A percentile compares a stretch with the other conserved stretches of the same genome.
Evolutionary conservation across 2,329 filamentous ascomycete species (phyloP).

Genomic region (Beauveria australis): DNA sequence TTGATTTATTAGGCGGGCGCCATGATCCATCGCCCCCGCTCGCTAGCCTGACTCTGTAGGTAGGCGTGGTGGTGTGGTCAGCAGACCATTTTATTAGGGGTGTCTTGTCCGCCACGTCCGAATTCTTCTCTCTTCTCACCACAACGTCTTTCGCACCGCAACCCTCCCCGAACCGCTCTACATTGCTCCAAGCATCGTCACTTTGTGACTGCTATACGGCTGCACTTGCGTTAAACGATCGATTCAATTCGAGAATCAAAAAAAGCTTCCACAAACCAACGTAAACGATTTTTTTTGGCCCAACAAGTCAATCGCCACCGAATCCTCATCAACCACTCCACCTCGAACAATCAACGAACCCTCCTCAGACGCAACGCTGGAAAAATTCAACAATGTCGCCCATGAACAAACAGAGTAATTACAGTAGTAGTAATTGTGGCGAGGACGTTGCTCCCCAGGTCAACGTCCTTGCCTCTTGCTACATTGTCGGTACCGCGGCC

Average conservation of each 20-base stretch:
- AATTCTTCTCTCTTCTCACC: neutral
- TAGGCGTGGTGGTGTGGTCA: neutral
- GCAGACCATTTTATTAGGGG: constrained; percentile 7
- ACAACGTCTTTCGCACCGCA: neutral
- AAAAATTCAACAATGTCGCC: constrained; percentile 44
- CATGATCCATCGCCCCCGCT: neutral
- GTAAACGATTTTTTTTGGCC: neutral
- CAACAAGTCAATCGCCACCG: constrained; percentile 1
- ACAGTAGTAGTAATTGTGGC: constrained; percentile 71
- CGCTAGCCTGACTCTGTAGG: neutral
- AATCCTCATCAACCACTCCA: neutral
- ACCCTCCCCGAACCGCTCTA: neutral
- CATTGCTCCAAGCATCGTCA: constrained; percentile 5
- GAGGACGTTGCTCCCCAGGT: constrained; percentile 54
- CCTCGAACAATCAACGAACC: neutral
- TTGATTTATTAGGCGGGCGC: too few species aligned
- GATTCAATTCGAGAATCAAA: neutral
- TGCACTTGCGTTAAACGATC: neutral
- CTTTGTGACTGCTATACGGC: constrained; percentile 8
- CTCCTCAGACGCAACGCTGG: constrained; percentile 13
- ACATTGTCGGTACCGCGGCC: constrained; percentile 67
- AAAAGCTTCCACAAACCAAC: neutral
- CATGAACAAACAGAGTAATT: constrained; percentile 64
- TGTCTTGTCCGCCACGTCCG: neutral
- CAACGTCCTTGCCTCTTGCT: constrained; percentile 86